These are phyloP conservation scores for Crithidia bombi DNA, from an alignment of 208 protist genomes.

Conservation along the genomic window DNA sequence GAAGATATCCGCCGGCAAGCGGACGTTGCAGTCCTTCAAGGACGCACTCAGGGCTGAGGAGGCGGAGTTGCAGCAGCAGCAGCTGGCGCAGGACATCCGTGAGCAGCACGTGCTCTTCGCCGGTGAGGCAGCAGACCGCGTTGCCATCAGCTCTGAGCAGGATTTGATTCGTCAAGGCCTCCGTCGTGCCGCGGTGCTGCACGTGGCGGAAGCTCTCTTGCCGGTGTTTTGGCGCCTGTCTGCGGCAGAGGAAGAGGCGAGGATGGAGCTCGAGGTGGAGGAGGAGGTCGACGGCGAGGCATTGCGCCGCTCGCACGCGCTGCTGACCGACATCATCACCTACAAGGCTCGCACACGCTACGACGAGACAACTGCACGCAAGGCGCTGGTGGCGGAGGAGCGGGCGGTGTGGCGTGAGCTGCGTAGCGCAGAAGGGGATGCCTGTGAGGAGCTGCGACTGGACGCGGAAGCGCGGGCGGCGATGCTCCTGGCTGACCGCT, in stretches of 20 bases:
- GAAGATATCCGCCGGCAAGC: slow-evolving; percentile 43
- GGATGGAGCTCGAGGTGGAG: slow-evolving; percentile 33
- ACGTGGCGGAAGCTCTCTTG: slow-evolving; percentile 15
- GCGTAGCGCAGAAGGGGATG: slow-evolving; percentile 19
- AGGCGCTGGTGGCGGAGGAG: slow-evolving; percentile 24
- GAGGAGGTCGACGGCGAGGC: slow-evolving; percentile 30
- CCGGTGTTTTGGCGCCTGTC: slow-evolving; percentile 10
- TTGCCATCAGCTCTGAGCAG: slow-evolving; percentile 45
- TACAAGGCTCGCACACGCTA: slow-evolving; percentile 13
- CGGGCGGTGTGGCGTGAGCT: slow-evolving; percentile 24
- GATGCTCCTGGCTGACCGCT: slow-evolving; percentile 9
- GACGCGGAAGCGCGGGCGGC: slow-evolving; percentile 21
- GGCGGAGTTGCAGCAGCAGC: slow-evolving; percentile 40
- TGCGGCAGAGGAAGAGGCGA: neutral
- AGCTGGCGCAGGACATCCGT: slow-evolving; percentile 30
- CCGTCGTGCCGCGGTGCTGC: slow-evolving; percentile 8
- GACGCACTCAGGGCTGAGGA: slow-evolving; percentile 37
- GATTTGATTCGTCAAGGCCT: slow-evolving; percentile 27
- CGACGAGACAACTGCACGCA: slow-evolving; percentile 23
- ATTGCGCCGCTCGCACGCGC: neutral
- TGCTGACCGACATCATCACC: slow-evolving; percentile 2
- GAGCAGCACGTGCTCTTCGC: slow-evolving; percentile 29
- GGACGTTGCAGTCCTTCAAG: slow-evolving; percentile 43
- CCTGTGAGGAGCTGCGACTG: slow-evolving; percentile 33
- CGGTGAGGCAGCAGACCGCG: slow-evolving; percentile 43